These are phyloP conservation scores for Exophiala sp. DNA, from an alignment of 2,329 filamentous ascomycete species.

Conservation along the genomic window DNA sequence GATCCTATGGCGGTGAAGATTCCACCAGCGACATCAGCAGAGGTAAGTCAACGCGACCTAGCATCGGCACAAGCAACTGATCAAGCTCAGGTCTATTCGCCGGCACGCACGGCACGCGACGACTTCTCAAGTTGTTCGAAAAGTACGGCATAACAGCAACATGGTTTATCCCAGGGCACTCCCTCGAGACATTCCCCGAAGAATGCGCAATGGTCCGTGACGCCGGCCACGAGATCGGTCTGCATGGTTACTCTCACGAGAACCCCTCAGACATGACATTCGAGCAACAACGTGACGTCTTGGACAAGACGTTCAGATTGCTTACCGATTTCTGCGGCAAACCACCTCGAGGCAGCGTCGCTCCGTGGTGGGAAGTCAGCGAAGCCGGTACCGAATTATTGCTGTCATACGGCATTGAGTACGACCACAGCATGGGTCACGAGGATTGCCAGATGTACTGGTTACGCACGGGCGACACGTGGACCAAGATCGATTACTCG, in stretches of 20 bases:
- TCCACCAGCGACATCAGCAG: slow-evolving; percentile 68
- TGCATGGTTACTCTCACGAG: slow-evolving; percentile 72
- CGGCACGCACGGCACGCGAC: slow-evolving; percentile 62
- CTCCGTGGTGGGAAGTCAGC: slow-evolving; percentile 72
- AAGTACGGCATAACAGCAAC: slow-evolving; percentile 70
- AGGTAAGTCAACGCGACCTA: slow-evolving; percentile 41
- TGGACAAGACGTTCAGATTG: slow-evolving; percentile 72
- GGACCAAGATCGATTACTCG: slow-evolving; percentile 46
- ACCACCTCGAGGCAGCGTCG: slow-evolving; percentile 68
- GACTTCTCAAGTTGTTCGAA: slow-evolving; percentile 67
- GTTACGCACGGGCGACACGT: slow-evolving; percentile 41
- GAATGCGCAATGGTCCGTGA: slow-evolving; percentile 61
- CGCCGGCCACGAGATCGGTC: slow-evolving; percentile 62
- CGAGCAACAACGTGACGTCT: slow-evolving; percentile 71
- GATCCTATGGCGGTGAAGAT: slow-evolving; percentile 71
- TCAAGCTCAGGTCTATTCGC: slow-evolving; percentile 56
- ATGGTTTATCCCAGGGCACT: slow-evolving; percentile 64
- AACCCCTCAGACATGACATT: slow-evolving; percentile 69
- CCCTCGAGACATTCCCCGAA: slow-evolving; percentile 63
- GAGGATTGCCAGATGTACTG: slow-evolving; percentile 46
- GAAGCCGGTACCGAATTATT: slow-evolving; percentile 58
- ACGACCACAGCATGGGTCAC: slow-evolving; percentile 45
- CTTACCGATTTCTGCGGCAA: slow-evolving; percentile 68
- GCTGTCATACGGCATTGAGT: slow-evolving; percentile 43
- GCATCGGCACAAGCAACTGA: neutral